Base-by-base conservation (phyloP, 805 yeast genomes). In the Wilhelminamyces savonicus region DNA sequence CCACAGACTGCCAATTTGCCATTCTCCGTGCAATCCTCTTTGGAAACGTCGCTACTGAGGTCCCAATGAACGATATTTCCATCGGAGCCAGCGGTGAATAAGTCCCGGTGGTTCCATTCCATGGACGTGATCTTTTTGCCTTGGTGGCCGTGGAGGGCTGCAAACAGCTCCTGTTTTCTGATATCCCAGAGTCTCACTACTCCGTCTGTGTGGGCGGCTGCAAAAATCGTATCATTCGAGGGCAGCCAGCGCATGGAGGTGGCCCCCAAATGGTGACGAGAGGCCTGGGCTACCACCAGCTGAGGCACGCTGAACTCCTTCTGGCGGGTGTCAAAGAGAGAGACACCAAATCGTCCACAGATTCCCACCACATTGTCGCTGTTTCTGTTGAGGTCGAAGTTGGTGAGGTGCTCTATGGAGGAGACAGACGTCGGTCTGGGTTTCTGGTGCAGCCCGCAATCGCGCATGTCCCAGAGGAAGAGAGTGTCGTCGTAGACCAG, bases 391-490 rank as follows among this genome's bases (percentile, higher is more conserved):
- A 70, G 50, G 39, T 78, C 79, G 33, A 80, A 70, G 25, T 64
- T 56, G 9, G 56, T 43, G 3, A 78, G 48, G 0, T 84, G 83
- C 1, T 62, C 52, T 13, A 71, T 59, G 25, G 63, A 66, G 21
- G 74, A 63, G 30, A 76, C 74, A 27, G 74, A 52, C 8, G 74
- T 52, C 3, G 94, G 94, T 13, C 40, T 36, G 8, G 68, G 67
- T 31, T 49, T 53, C 24, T 42, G 28, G 30, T 50, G 50, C 21
- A 55, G 59, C 45, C 48, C 77, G 68, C 28, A 78, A 64, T 47
- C 80, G 60, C 40, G 65, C 9, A 78, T 53, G 35, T 87, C 87
- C 90, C 95, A 87, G 28, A 80, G 55, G 48, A 83, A 87, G 10
- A 88, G 41, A 34, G 79, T 74, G 36, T 81, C 79, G 34, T 76